Base-by-base conservation (phyloP, 2,329 filamentous ascomycete genomes). In the Fusarium sterilihyphosum region DNA sequence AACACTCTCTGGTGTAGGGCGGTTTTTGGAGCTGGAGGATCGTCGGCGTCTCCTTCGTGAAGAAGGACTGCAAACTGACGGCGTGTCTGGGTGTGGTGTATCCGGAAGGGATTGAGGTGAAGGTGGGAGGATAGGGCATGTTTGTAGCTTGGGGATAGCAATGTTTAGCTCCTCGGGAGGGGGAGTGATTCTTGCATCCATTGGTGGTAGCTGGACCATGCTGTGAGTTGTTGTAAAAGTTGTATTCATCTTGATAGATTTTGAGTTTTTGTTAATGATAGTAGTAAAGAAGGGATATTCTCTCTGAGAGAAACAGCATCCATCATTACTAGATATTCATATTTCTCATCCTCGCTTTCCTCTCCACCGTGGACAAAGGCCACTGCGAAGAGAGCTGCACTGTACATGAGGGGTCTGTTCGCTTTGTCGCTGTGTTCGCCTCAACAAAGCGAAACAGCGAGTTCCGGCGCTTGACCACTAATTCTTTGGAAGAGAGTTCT, bases 361-460 rank as follows among this genome's bases (percentile, higher is more conserved):
- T 33, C 53, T 46, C 52, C n/a, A 17, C 47, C 9, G 37, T 26
- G 47, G 40, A 66, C 63, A 73, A 71, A 67, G 66, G 59, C 72
- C 58, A 62, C n/a, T 37, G 43, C 40, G 67, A 53, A 40, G 50
- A 50, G 33, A 57, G n/a, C 60, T 66, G 65, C 66, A 62, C 61
- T 72, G 44, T 61, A 54, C 44, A 53, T 37, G 65, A 65, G 53
- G 40, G 47, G 52, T 35, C 52, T 33, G 40, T 59, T 67, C 61
- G 75, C 76, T 78, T 78, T 78, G 77, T 78, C 61, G 40, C 22
- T 33, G 47, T 40, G 40, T 65, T 66, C 43, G 41, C 37, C n/a
- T 52, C 41, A 33, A 66, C 74, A 77, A 76, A 78, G 74, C 53
- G 35, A 60, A 43, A n/a, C 60, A 67, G 66, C 70, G 70, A 74